Evolutionary conservation across 148 eudicot genomes (phyloP).

Genomic region (Rhododendron griersonianum): DNA sequence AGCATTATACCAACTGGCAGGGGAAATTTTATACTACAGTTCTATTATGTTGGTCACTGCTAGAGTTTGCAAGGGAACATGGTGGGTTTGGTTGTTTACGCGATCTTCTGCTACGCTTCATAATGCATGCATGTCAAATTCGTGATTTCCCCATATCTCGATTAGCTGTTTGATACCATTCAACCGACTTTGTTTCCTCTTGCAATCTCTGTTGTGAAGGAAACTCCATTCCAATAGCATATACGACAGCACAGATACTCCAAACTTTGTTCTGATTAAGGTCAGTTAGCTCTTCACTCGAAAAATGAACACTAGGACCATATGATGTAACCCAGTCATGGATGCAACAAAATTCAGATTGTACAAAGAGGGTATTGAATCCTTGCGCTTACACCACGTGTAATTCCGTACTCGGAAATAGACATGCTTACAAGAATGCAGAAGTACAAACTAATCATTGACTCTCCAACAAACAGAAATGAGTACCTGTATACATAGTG

Average conservation of each 20-base stretch:
- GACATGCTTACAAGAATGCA: neutral
- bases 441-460: neutral
- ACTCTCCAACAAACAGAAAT: neutral
- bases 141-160: neutral
- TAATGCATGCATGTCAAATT: neutral
- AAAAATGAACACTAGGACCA: neutral
- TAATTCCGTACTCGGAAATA: neutral
- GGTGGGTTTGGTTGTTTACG: neutral
- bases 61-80: neutral
- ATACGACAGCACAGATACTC: too few species aligned
- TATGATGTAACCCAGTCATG: neutral
- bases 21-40: neutral
- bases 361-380: neutral
- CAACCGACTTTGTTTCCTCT: neutral
- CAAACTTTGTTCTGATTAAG: neutral
- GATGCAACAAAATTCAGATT: neutral
- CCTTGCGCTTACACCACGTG: neutral
- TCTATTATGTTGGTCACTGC: neutral
- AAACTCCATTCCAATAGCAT: too few species aligned
- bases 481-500: neutral
- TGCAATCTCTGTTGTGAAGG: neutral
- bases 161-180: neutral
- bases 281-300: neutral
- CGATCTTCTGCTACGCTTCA: neutral
- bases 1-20: neutral